Percentiles rank a stretch among this genome's conserved stretches.
These are phyloP conservation scores for Gnomoniopsis smithogilvyi DNA, from an alignment of 2,329 filamentous ascomycete genomes.

Conservation along the genomic window DNA sequence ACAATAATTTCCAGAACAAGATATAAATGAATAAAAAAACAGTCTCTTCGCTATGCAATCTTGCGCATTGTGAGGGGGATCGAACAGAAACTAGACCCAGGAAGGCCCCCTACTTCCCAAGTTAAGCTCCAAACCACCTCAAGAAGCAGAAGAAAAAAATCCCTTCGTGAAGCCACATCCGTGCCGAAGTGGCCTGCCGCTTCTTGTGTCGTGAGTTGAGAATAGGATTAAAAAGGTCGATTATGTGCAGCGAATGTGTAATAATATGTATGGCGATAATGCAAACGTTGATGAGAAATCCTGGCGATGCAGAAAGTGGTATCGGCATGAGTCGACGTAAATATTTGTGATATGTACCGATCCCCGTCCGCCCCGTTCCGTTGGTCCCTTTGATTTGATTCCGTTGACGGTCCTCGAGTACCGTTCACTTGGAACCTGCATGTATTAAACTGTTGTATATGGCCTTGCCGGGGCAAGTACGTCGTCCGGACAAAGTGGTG, in stretches of 20 bases:
- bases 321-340: not conserved
- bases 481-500: no score
- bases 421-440: not conserved
- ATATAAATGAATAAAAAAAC: not conserved
- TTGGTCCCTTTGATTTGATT: not conserved
- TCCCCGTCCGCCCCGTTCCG: not conserved
- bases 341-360: not conserved
- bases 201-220: conserved; percentile 2
- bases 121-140: no score
- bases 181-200: not conserved
- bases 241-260: conserved; percentile 3
- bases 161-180: not conserved
- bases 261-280: not conserved
- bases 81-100: no score
- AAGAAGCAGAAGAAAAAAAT: no score
- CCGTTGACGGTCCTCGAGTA: not conserved
- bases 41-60: not conserved
- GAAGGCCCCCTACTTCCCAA: no score
- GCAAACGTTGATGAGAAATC: not conserved
- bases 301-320: not conserved
- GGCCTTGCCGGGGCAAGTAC: no score
- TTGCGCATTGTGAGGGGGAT: not conserved
- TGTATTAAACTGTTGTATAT: not conserved
- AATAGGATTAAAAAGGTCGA: conserved; percentile 1
- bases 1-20: not conserved